These are phyloP conservation scores for Mucor racemosus DNA, from an alignment of 371 early-diverging fungal genomes.

Conservation along the genomic window DNA sequence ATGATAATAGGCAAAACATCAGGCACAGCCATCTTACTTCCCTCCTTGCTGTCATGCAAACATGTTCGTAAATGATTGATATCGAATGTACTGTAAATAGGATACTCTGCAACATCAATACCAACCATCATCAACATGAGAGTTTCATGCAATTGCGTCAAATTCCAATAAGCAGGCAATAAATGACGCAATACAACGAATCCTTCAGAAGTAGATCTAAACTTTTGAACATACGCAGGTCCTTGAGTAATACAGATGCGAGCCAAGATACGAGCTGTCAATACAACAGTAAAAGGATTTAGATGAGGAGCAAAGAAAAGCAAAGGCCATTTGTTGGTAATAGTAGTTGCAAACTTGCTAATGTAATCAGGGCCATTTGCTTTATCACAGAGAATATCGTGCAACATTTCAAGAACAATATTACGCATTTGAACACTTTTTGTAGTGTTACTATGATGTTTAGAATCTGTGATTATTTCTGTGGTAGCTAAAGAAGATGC, in stretches of 20 bases:
- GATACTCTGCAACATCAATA: conserved; percentile 59
- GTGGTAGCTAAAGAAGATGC: neutral
- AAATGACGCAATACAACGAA: conserved; percentile 61
- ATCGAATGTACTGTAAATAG: conserved; percentile 52
- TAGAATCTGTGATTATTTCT: conserved; percentile 50
- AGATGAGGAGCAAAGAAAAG: conserved; percentile 63
- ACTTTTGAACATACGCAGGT: conserved; percentile 55
- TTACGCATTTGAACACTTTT: conserved; percentile 67
- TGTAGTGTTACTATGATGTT: conserved; percentile 26
- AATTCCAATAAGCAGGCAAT: conserved; percentile 66
- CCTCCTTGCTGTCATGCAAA: conserved; percentile 25
- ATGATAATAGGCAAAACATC: conserved; percentile 40
- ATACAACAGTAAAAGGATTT: conserved; percentile 65
- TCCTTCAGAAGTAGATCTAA: conserved; percentile 63
- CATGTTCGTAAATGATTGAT: conserved; percentile 52
- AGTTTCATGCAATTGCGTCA: conserved; percentile 64
- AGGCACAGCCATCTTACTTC: conserved; percentile 31
- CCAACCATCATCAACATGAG: conserved; percentile 65
- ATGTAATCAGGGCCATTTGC: conserved; percentile 26
- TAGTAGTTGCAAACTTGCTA: conserved; percentile 61
- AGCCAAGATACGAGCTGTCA: conserved; percentile 63
- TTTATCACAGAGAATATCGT: conserved; percentile 66
- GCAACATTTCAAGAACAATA: conserved; percentile 72
- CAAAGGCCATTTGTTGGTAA: conserved; percentile 77
- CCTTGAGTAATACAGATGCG: conserved; percentile 62